Percentiles rank a stretch among this genome's conserved stretches.
Evolutionary conservation across 2,329 filamentous ascomycete genomes (phyloP).

Genomic region (Cladosporium sp.): DNA sequence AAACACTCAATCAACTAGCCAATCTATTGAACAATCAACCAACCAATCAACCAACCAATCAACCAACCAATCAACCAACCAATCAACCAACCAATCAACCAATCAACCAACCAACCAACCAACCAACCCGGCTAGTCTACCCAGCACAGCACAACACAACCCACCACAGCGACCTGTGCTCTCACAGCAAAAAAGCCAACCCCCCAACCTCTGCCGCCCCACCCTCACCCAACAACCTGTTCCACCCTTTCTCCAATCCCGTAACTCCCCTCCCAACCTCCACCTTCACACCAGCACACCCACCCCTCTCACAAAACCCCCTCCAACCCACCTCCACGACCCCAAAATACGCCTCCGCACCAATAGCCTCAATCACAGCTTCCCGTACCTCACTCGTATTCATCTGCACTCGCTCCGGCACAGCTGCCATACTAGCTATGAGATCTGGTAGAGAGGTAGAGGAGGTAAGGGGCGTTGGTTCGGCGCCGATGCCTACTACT

Average conservation of each 20-base stretch:
- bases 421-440: background rate
- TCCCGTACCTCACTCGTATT: constrained; percentile 24
- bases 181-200: background rate
- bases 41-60: too few relatives aligned
- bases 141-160: background rate
- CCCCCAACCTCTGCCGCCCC: background rate
- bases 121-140: background rate
- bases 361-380: constrained; percentile 8
- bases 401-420: constrained; percentile 24
- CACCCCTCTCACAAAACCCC: constrained; percentile 10
- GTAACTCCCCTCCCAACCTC: constrained; percentile 1
- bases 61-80: background rate
- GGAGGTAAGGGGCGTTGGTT: constrained; percentile 15
- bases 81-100: background rate
- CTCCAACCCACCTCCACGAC: constrained; percentile 16
- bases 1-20: too few relatives aligned
- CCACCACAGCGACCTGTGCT: background rate
- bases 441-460: background rate
- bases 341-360: constrained; percentile 20
- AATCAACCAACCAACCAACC: background rate
- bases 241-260: background rate
- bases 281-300: constrained; percentile 8
- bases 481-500: constrained; percentile 22
- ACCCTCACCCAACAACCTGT: background rate
- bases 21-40: too few relatives aligned